Conservation (phyloP, 805 yeast species). For the Lipomyces sp. region DNA sequence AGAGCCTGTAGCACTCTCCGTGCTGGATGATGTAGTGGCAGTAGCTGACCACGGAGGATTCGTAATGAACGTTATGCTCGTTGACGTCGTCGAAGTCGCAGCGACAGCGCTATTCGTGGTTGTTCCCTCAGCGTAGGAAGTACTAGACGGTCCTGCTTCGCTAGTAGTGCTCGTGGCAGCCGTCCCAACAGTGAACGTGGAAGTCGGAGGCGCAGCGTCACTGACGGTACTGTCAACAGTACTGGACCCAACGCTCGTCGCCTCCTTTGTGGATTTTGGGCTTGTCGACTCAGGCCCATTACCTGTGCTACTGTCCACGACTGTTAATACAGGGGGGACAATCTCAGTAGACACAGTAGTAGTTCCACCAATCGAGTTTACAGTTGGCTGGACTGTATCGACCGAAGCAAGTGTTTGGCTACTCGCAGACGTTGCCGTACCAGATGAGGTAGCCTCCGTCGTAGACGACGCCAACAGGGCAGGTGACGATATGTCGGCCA, state of each 20-base stretch:
- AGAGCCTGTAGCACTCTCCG: constrained; percentile 5
- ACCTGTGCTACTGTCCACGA: neutral
- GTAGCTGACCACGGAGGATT: constrained; percentile 19
- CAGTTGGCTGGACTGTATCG: constrained; percentile 2
- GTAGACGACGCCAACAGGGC: neutral
- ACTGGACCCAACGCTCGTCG: neutral
- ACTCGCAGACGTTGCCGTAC: neutral
- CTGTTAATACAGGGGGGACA: neutral
- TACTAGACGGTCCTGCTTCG: constrained; percentile 6
- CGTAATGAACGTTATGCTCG: constrained; percentile 17
- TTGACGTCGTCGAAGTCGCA: neutral
- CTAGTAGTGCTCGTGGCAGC: too few relatives aligned
- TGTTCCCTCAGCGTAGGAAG: constrained; percentile 6
- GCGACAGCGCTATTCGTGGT: constrained; percentile 3
- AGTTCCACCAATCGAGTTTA: neutral
- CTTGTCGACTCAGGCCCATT: neutral
- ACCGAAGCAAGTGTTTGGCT: neutral
- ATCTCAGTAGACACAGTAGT: neutral
- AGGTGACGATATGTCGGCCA: neutral
- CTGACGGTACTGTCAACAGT: neutral
- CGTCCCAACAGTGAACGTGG: neutral
- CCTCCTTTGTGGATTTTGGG: neutral
- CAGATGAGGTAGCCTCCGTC: neutral
- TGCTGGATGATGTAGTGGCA: constrained; percentile 4
- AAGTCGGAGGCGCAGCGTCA: neutral